Evolutionary conservation across 768 basidiomycete genomes (phyloP).

Genomic region (Mycena crocata): DNA sequence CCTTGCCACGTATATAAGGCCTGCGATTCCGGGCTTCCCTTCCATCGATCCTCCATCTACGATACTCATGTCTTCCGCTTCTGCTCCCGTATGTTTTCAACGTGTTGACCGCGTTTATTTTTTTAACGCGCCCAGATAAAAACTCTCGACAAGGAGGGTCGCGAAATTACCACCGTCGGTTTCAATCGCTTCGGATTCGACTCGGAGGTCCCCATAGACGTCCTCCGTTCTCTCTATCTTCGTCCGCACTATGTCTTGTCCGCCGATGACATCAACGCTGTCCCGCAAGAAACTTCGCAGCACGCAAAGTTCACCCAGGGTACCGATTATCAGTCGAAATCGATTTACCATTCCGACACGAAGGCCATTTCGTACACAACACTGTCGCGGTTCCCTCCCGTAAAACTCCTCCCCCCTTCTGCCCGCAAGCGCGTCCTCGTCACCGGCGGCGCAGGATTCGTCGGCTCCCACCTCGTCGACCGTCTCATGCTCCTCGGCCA

Average conservation of each 20-base stretch:
- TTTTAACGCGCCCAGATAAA: constrained; percentile 57
- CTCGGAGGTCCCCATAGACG: constrained; percentile 82
- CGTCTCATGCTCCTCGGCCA: constrained; percentile 98
- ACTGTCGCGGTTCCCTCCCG: constrained; percentile 91
- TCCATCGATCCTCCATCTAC: constrained; percentile 34
- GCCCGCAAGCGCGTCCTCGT: constrained; percentile 91
- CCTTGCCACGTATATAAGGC: constrained; percentile 25
- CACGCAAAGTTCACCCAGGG: constrained; percentile 68
- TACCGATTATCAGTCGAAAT: constrained; percentile 79
- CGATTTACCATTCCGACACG: constrained; percentile 84
- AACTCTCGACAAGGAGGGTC: constrained; percentile 79
- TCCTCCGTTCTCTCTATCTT: constrained; percentile 89
- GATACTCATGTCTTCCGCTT: constrained; percentile 26
- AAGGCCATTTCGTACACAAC: constrained; percentile 93
- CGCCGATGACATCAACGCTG: constrained; percentile 46
- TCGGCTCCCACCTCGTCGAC: constrained; percentile 98
- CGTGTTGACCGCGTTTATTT: constrained; percentile 27
- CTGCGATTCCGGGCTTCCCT: constrained; percentile 1
- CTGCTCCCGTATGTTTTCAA: constrained; percentile 23
- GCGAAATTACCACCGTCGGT: constrained; percentile 84
- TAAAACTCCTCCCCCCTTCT: constrained; percentile 83
- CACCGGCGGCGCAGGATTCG: constrained; percentile 99
- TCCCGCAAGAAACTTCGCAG: constrained; percentile 50
- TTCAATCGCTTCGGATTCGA: constrained; percentile 91
- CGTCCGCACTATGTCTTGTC: constrained; percentile 79